Evolutionary conservation across 2,329 filamentous ascomycete species (phyloP), one percentile per base, ranked within the genome.

Genomic region (Colletotrichum tabaci): DNA sequence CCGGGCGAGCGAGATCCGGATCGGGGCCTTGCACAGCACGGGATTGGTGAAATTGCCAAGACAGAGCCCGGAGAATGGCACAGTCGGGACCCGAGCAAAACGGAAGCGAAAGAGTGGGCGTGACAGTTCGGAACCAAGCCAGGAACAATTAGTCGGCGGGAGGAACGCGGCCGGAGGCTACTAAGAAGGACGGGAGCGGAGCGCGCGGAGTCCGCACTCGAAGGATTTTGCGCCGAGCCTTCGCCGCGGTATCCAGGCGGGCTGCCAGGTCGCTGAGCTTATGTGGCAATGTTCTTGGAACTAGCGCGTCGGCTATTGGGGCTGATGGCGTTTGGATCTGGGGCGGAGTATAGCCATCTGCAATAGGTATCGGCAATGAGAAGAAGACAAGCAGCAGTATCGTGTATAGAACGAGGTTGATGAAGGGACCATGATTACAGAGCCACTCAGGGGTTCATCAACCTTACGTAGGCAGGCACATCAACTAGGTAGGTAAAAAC

Each of bases 181-280:
- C 52, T 61, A 55, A 66, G 67, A 69, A 60, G 55, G 38, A 66
- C 61, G 52, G 58, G 13, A n/a, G 57, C 65, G 68, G 57, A 38
- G 68, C 38, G 65, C 68, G 57, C 68, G 68, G 68, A 23, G 18
- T 42, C 68, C 64, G 64, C 21, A 35, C n/a, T 15, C 50, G 52
- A 50, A 57, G 52, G 18, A 16, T 35, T 40, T 26, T 62, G 35
- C 21, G 30, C 65, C 16, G 61, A 26, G 53, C 38, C 46, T 21
- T 53, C 26, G 7, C 23, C 35, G 15, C 44, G 38, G 35, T 23
- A 40, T 30, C 30, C 30, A 30, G 30, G 30, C 30, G 30, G 30
- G 30, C 30, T 35, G 30, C 30, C 30, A 35, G 30, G 30, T 35
- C 30, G 55, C 46, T 46, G 64, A 49, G 30, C 52, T 21, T 49